Percentiles rank a stretch among this genome's conserved stretches.
Evolutionary conservation across 768 basidiomycete genomes (phyloP).

Genomic region (Pulveroboletus sp.): DNA sequence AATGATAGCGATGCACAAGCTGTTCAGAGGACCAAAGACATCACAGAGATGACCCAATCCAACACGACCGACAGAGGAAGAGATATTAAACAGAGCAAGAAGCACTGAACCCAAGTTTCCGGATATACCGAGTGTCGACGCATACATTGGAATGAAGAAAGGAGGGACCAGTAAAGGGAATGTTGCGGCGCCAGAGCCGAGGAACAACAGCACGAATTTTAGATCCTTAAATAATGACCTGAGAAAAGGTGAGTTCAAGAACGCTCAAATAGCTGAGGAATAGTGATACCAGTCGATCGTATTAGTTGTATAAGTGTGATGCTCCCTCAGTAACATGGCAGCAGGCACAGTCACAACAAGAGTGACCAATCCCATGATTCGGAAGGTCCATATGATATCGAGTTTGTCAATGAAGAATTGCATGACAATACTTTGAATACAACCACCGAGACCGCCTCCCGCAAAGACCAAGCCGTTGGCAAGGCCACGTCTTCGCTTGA

Average conservation of each 20-base stretch:
- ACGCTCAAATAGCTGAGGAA: not conserved
- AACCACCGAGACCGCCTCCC: conserved; percentile 31
- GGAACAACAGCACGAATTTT: conserved; percentile 23
- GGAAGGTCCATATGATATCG: conserved; percentile 31
- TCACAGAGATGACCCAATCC: not conserved
- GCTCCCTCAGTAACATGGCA: conserved; percentile 26
- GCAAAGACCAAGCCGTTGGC: conserved; percentile 34
- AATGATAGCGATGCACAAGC: not conserved
- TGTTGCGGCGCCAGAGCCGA: conserved; percentile 32
- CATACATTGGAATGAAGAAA: conserved; percentile 36
- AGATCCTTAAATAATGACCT: conserved; percentile 10
- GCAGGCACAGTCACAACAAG: conserved; percentile 25
- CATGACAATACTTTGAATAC: conserved; percentile 26
- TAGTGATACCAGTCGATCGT: conserved; percentile 21
- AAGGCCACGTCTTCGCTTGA: conserved; percentile 29
- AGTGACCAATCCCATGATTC: conserved; percentile 27
- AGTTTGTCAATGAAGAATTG: conserved; percentile 25
- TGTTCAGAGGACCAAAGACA: not conserved
- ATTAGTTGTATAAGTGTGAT: conserved; percentile 12
- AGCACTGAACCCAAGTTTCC: not conserved
- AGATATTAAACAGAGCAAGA: not conserved
- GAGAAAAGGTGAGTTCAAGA: not conserved
- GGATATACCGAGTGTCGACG: not conserved
- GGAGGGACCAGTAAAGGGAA: conserved; percentile 33
- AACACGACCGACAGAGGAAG: not conserved